phyloP scores from a whole-genome alignment of 768 basidiomycete genomes.

The Chlorophyllum brunneum region DNA sequence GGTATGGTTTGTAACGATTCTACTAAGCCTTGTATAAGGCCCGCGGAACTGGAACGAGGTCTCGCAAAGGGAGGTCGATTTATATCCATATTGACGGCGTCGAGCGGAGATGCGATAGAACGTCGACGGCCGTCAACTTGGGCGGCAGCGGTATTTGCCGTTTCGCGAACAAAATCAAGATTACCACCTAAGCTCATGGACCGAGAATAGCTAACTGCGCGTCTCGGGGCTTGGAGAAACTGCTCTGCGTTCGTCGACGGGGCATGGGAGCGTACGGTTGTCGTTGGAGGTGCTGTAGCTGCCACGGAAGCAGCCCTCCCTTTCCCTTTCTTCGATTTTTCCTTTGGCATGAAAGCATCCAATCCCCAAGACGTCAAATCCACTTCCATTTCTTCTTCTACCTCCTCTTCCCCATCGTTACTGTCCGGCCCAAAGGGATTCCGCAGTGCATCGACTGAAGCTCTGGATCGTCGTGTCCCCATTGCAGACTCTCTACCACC shows the following conservation, averaged over 20 bases:
- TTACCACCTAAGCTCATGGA: slow-evolving; percentile 65
- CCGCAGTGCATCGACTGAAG: slow-evolving; percentile 58
- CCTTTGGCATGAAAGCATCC: slow-evolving; percentile 70
- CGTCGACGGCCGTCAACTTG: slow-evolving; percentile 37
- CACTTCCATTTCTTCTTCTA: slow-evolving; percentile 57
- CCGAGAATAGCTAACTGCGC: slow-evolving; percentile 42
- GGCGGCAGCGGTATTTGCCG: slow-evolving; percentile 10
- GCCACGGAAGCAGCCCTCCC: slow-evolving; percentile 33
- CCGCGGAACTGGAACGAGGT: slow-evolving; percentile 48
- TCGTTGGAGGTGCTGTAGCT: slow-evolving; percentile 25
- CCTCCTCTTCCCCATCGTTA: slow-evolving; percentile 44
- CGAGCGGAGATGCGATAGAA: slow-evolving; percentile 56
- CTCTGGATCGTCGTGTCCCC: slow-evolving; percentile 48
- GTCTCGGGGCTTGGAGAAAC: slow-evolving; percentile 27
- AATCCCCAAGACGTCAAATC: slow-evolving; percentile 85
- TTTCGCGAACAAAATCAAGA: slow-evolving; percentile 40
- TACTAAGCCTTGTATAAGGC: slow-evolving; percentile 29
- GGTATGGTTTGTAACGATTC: slow-evolving; percentile 36
- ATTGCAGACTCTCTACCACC: slow-evolving; percentile 44
- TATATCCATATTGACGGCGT: slow-evolving; percentile 44
- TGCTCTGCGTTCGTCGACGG: slow-evolving; percentile 39
- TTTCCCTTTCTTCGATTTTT: slow-evolving; percentile 47
- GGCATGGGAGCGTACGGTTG: slow-evolving; percentile 39
- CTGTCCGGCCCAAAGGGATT: slow-evolving; percentile 76
- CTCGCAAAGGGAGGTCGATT: slow-evolving; percentile 38